Base-by-base conservation (phyloP, 257 asterid genomes). In the Lantana camara region DNA sequence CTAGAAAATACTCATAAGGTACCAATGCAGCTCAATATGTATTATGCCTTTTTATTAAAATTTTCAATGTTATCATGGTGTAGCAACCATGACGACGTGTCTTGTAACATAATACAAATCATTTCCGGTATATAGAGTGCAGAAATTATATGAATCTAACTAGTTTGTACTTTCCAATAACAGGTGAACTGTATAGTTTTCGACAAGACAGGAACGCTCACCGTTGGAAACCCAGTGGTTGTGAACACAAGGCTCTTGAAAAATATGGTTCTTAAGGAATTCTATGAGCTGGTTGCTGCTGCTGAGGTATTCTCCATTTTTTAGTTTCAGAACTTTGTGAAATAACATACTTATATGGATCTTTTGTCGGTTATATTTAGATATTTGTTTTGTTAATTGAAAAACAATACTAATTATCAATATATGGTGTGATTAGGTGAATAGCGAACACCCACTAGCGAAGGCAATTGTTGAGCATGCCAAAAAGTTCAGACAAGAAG, bases 181-280 rank as follows among this genome's bases (percentile, higher is more conserved):
- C 77, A 91, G 98, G 95, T 88, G 47, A 77, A 79, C 68, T 79
- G 84, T 57, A 78, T 88, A 60, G 82, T 88, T 41, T 90, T 90
- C 37, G 96, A 90, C 85, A 90, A 90, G 71, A 88, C 97, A 0
- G 97, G 96, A 53, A 90, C 97, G 38, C 97, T 90, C 47, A 90
- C 96, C 6, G 66, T 78, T 3, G 96, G 97, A 57, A 85, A 86
- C 83, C 98, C 96, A 4, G 85, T 84, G 60, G 88, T 91, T 1
- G 91, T 84, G 29, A 65, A 52, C 52, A 77, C 83, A 4, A 78
- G 73, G 74, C 82, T 91, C 74, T 70, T 91, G 62, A 84, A 79
- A 57, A 75, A 71, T 59, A 63, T 79, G 80, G 78, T 58, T 40
- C 80, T 79, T 65, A 68, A 69, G 58, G 94, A 88, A 58, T 82